phyloP scores from a whole-genome alignment of 805 yeast species.

The Starmerella riodocensis region DNA sequence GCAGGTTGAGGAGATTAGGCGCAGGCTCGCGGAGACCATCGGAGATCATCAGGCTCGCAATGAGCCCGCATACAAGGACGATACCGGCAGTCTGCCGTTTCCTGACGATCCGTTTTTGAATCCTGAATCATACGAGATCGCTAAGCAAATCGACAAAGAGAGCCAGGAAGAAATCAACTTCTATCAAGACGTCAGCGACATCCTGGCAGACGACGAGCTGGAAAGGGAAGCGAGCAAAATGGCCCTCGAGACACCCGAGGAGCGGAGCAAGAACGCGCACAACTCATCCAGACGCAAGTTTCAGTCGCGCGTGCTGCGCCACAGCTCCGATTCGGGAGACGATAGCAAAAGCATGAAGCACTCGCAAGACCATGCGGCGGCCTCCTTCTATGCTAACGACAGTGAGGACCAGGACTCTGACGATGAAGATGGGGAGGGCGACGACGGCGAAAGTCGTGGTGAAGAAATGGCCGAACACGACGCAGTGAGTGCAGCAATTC shows the following conservation, averaged over 20 bases:
- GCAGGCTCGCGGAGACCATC: slow-evolving; percentile 2
- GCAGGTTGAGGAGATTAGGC: not conserved
- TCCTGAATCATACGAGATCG: slow-evolving; percentile 20
- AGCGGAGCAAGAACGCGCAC: slow-evolving; percentile 3
- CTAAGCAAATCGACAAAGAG: slow-evolving; percentile 19
- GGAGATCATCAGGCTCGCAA: slow-evolving; percentile 2
- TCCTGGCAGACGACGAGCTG: slow-evolving; percentile 20
- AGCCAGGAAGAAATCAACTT: slow-evolving; percentile 25
- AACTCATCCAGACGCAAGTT: not conserved
- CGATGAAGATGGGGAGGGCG: slow-evolving; percentile 11
- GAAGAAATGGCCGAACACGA: slow-evolving; percentile 4
- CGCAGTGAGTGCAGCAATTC: slow-evolving; percentile 2
- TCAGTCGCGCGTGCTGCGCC: not conserved
- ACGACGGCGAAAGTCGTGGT: slow-evolving; percentile 15
- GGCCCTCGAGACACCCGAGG: slow-evolving; percentile 10
- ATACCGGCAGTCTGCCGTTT: slow-evolving; percentile 12
- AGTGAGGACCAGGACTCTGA: slow-evolving; percentile 3
- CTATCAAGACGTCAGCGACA: slow-evolving; percentile 22
- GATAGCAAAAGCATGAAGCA: not conserved
- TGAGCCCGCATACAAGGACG: slow-evolving; percentile 16
- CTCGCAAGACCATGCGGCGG: not conserved
- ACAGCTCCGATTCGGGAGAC: not conserved
- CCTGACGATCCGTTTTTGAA: slow-evolving; percentile 21
- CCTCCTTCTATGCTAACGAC: not conserved
- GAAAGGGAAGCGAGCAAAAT: slow-evolving; percentile 16